These are phyloP conservation scores for Plasmodium vivax DNA, from an alignment of 169 alveolate species.

Conservation along the genomic window DNA sequence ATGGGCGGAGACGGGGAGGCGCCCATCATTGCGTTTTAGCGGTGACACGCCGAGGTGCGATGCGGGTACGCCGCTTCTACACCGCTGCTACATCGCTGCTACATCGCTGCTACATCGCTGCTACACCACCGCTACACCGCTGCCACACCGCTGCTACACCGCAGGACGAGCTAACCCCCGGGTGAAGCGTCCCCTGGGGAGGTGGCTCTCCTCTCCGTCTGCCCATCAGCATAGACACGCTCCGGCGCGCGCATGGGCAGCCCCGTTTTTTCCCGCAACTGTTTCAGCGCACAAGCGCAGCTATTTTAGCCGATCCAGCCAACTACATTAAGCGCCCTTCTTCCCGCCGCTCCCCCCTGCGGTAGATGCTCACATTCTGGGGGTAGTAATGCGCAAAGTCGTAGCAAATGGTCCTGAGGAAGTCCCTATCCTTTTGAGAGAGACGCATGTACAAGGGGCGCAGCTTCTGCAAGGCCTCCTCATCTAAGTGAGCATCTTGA, in stretches of 20 bases:
- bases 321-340: background rate
- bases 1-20: background rate
- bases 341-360: background rate
- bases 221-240: background rate
- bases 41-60: background rate
- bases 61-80: background rate
- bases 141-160: background rate
- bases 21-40: background rate
- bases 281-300: background rate
- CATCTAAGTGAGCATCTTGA: background rate
- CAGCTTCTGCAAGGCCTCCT: slow-evolving; percentile 4
- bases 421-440: slow-evolving; percentile 27
- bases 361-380: slow-evolving; percentile 29
- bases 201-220: background rate
- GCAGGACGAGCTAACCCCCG: background rate
- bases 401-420: slow-evolving; percentile 28
- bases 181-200: background rate
- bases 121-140: background rate
- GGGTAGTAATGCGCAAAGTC: slow-evolving; percentile 27
- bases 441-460: background rate
- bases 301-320: background rate
- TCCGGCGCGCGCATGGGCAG: background rate
- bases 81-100: background rate
- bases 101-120: too few species aligned
- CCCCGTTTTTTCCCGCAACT: background rate